Conservation (phyloP, 2,329 filamentous ascomycete genomes). For the Monilinia fructigena region DNA sequence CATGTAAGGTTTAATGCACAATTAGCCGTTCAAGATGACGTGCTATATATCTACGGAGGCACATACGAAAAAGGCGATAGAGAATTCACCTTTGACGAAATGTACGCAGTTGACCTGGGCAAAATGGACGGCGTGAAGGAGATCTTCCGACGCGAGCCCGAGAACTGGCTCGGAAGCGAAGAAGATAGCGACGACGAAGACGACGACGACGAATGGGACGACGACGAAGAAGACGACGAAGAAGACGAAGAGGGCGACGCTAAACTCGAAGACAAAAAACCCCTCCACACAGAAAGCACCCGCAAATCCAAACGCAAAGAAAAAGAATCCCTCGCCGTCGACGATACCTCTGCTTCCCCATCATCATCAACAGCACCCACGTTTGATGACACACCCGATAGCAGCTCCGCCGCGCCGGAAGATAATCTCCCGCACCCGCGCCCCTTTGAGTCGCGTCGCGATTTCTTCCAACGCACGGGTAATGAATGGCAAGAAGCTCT, state of each 20-base stretch:
- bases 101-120: slow-evolving; percentile 90
- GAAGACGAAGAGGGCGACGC: slow-evolving; percentile 49
- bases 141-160: slow-evolving; percentile 79
- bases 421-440: slow-evolving; percentile 42
- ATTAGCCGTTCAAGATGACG: slow-evolving; percentile 85
- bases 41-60: slow-evolving; percentile 90
- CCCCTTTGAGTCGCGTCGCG: slow-evolving; percentile 78
- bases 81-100: slow-evolving; percentile 93
- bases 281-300: slow-evolving; percentile 45
- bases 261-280: slow-evolving; percentile 45
- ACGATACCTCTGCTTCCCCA: slow-evolving; percentile 32
- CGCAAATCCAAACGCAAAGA: slow-evolving; percentile 58
- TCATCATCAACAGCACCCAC: slow-evolving; percentile 42
- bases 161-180: slow-evolving; percentile 76
- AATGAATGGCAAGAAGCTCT: slow-evolving; percentile 88
- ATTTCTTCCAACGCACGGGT: slow-evolving; percentile 87
- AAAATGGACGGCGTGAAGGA: slow-evolving; percentile 94
- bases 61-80: slow-evolving; percentile 94
- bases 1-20: slow-evolving; percentile 90
- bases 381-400: slow-evolving; percentile 52
- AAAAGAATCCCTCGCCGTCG: slow-evolving; percentile 41
- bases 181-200: slow-evolving; percentile 61
- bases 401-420: slow-evolving; percentile 30
- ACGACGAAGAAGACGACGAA: slow-evolving; percentile 51
- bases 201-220: slow-evolving; percentile 50